Evolutionary conservation across 2,329 filamentous ascomycete genomes (phyloP), one percentile per base, ranked within the genome.

Genomic region (Pyricularia pennisetigena): DNA sequence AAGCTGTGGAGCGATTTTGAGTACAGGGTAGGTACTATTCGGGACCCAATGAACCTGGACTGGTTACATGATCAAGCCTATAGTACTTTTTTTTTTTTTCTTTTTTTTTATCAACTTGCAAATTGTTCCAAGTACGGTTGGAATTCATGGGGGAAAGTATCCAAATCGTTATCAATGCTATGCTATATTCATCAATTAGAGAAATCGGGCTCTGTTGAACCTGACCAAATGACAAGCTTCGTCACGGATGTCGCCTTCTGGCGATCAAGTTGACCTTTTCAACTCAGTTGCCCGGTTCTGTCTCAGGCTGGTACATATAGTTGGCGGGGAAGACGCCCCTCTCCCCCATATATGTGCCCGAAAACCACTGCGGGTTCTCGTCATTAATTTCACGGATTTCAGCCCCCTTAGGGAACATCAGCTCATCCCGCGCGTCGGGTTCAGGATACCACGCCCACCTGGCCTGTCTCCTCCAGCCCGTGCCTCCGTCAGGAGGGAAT

Each of bases 301-400:
- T 26, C n/a, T 66, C 64, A 24, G 64, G 23, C 64, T 66, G 64
- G 35, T 66, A 29, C 29, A 93, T 91, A 82, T 94, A 94, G 8
- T 87, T 85, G 7, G 89, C 88, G 4, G 94, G 94, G 75, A 97
- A 96, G 71, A 97, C 74, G 0, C 93, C 94, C 72, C 87, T 88
- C 28, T 80, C 81, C 0, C 93, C 93, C 79, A 93, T 93, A 81
- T 97, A 97, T 30, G 88, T 88, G 0, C 94, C 94, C 79, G 90
- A 90, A 74, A 86, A 93, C 94, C 94, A 98, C 76, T 97, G 93
- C 23, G 90, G 91, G 76, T 97, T 97, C 65, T 96, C 87, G 76
- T 95, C 91, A 76, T 94, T 90, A 54, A 90, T 87, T 79, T 98
- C 94, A 7, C 85, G 84, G 16, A 98, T 86, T 77, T 95, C 91